A percentile compares a stretch with the other conserved stretches of the same genome.
Conservation (phyloP, 208 protist species). For the Phytomonas sp. region DNA sequence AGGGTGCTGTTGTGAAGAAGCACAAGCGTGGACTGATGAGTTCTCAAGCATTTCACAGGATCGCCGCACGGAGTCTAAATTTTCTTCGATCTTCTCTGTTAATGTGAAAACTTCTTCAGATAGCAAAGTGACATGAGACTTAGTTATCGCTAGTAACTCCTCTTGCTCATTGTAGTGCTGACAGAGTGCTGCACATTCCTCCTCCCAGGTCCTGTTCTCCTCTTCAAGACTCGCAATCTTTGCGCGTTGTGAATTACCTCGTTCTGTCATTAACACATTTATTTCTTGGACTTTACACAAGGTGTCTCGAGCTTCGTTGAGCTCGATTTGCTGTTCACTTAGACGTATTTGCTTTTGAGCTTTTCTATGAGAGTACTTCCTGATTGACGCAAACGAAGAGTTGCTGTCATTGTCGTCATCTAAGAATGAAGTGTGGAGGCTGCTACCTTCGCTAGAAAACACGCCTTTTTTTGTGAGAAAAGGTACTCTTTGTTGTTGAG, state of each 20-base stretch:
- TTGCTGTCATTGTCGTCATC: neutral
- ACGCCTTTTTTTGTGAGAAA: neutral
- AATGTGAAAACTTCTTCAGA: neutral
- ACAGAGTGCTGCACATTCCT: slow-evolving; percentile 29
- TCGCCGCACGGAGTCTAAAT: neutral
- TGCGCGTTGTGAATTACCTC: slow-evolving; percentile 18
- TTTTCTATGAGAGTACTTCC: neutral
- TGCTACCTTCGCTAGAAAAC: neutral
- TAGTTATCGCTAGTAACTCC: neutral
- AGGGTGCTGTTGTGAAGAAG: neutral
- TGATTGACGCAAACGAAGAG: neutral
- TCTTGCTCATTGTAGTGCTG: slow-evolving; percentile 24
- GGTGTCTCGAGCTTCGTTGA: neutral
- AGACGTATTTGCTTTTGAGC: neutral
- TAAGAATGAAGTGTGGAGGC: neutral
- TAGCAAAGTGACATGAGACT: neutral
- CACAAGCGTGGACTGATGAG: slow-evolving; percentile 5
- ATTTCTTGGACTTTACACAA: neutral
- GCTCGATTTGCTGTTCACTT: neutral
- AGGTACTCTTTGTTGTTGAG: neutral
- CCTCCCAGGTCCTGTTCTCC: slow-evolving; percentile 64
- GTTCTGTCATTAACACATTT: neutral
- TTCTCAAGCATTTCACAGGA: neutral
- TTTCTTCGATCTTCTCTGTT: neutral
- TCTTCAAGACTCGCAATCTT: slow-evolving; percentile 27